Evolutionary conservation across 352 stramenopile genomes (phyloP), one percentile per base, ranked within the genome.

Genomic region (Globisporangium irregulare): DNA sequence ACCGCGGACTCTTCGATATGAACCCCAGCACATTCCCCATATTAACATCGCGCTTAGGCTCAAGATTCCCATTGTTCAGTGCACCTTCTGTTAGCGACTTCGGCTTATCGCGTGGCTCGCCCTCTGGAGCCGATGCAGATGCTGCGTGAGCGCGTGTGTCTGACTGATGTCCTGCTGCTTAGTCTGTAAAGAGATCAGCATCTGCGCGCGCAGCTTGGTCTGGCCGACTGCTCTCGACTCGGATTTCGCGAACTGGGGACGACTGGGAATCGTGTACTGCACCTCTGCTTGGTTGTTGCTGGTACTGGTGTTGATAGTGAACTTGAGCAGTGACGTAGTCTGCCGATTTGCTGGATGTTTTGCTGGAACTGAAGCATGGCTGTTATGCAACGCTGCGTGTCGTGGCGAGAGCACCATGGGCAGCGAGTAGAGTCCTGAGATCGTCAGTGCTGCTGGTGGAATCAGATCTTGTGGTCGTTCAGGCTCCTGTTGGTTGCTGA

Each of bases 141-240:
- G 76, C 72, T 78, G 57, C 27, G 68, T 48, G 18, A 79, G 62
- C 25, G 72, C 61, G 0, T 71, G 66, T 0, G 58, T 36, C 32
- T 74, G 65, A 6, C 54, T 25, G 41, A 54, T 48, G 0, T 60
- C 18, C 4, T 71, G 64, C 1, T 57, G 57, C 54, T 73, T 66
- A 1, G 43, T 32, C 25, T 78, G 76, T 10, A 76, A n/a, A 15
- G 62, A 65, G 18, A 46, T 29, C 14, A 81, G 63, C 14, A 57
- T 59, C 51, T 68, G 59, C 10, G 76, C 72, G 56, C 76, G 73
- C 10, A 72, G 10, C 56, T 68, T 68, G 6, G 73, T 82, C 50
- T 72, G 69, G 3, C 61, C 53, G 24, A 60, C 67, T 18, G 71
- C 50, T 1, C 55, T 61, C 0, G 64, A 18, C 20, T 29, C 59